A percentile compares a stretch with the other conserved stretches of the same genome.
These are phyloP conservation scores for Ormosia emarginata DNA, from an alignment of 306 rosid genomes.

Conservation along the genomic window DNA sequence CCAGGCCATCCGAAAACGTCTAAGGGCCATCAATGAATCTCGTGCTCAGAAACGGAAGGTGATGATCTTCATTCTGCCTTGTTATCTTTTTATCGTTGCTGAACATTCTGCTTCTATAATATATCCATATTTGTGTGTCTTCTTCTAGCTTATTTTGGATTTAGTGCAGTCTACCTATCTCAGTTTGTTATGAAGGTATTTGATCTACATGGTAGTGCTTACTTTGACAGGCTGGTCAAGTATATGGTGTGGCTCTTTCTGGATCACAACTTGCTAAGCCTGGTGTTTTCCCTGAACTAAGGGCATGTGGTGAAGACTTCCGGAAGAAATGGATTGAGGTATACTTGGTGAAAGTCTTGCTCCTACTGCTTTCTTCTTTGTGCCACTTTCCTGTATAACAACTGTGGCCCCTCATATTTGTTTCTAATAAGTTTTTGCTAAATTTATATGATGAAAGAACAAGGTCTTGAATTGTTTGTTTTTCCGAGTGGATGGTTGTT, in stretches of 20 bases:
- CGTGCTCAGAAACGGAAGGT: conserved; percentile 98
- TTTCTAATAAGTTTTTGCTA: neutral
- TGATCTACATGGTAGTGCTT: conserved; percentile 25
- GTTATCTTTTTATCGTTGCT: neutral
- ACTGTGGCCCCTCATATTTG: neutral
- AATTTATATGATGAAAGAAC: neutral
- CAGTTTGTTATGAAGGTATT: conserved; percentile 26
- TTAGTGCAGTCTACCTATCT: neutral
- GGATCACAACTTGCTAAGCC: conserved; percentile 77
- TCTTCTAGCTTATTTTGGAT: neutral
- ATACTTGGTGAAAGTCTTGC: conserved; percentile 9
- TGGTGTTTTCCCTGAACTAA: conserved; percentile 76
- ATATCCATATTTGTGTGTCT: neutral
- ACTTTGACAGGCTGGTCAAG: conserved; percentile 88
- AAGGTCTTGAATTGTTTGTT: neutral
- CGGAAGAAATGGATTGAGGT: conserved; percentile 98
- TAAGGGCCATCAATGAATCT: conserved; percentile 92
- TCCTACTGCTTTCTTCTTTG: neutral
- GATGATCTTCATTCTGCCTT: conserved; percentile 22
- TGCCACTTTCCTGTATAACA: neutral
- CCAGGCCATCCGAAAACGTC: conserved; percentile 81
- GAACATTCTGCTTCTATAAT: neutral
- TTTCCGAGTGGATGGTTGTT: neutral
- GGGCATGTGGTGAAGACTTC: conserved; percentile 68
- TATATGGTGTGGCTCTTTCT: conserved; percentile 87